phyloP scores from a whole-genome alignment of 148 eudicot genomes.

The Rhododendron mucronatum region DNA sequence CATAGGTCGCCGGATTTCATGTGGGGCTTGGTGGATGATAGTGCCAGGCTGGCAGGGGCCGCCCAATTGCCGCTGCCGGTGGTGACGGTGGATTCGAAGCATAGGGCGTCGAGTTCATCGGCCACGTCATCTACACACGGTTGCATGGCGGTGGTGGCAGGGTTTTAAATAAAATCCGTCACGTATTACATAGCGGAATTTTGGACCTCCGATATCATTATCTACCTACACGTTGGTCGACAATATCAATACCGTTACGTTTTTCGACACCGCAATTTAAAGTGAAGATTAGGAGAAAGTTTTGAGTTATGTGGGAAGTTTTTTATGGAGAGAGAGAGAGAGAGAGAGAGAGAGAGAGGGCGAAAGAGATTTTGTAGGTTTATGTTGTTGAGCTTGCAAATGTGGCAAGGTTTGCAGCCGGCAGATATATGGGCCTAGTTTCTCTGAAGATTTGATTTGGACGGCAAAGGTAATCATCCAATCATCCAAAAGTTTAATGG shows the following conservation, averaged over 20 bases:
- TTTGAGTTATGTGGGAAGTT: not conserved
- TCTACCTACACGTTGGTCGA: too few species aligned
- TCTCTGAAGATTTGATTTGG: too few species aligned
- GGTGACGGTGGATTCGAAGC: slow-evolving; percentile 45
- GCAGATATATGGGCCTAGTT: too few species aligned
- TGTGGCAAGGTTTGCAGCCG: not conserved
- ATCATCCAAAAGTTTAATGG: too few species aligned
- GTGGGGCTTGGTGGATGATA: slow-evolving; percentile 13
- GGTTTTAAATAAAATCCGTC: too few species aligned
- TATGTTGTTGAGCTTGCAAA: slow-evolving; percentile 11
- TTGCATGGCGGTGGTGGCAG: slow-evolving; percentile 23
- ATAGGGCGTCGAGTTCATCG: slow-evolving; percentile 66
- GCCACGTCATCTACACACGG: slow-evolving; percentile 46
- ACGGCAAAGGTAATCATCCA: too few species aligned
- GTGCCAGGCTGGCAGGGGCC: slow-evolving; percentile 33
- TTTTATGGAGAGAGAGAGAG: slow-evolving; percentile 6
- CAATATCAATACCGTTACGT: too few species aligned
- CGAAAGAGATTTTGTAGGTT: not conserved
- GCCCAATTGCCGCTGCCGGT: slow-evolving; percentile 37
- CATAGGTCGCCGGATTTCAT: slow-evolving; percentile 32
- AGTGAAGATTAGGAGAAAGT: not conserved
- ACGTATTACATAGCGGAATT: too few species aligned
- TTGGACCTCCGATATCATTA: too few species aligned
- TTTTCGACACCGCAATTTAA: too few species aligned
- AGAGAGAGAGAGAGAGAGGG: not conserved